These are phyloP conservation scores for Gilbertella persicaria DNA, from an alignment of 371 early-diverging fungal species.

Conservation along the genomic window DNA sequence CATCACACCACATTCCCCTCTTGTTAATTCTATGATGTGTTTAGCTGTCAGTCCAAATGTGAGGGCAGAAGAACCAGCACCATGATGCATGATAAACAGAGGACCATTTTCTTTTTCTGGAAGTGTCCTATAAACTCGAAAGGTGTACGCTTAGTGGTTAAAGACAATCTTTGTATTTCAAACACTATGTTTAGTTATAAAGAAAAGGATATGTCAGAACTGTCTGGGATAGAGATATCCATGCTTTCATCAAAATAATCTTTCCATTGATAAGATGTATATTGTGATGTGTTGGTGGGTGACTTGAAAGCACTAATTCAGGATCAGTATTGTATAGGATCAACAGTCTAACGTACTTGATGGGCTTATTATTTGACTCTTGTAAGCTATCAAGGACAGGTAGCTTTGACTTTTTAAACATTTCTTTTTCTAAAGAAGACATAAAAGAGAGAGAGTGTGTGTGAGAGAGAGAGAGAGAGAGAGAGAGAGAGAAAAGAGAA, in stretches of 20 bases:
- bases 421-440: conserved; percentile 46
- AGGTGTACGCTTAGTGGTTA: conserved; percentile 20
- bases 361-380: conserved; percentile 10
- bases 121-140: conserved; percentile 36
- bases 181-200: neutral
- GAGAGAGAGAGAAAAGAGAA: conserved; percentile 1
- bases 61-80: conserved; percentile 82
- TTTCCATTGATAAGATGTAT: conserved; percentile 34
- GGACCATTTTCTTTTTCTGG: conserved; percentile 46
- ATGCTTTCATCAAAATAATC: conserved; percentile 39
- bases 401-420: conserved; percentile 33
- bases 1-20: conserved; percentile 55
- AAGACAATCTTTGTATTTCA: conserved; percentile 1
- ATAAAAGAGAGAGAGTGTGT: conserved; percentile 12
- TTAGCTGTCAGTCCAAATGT: conserved; percentile 75
- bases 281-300: conserved; percentile 7
- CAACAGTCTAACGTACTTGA: neutral
- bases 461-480: conserved; percentile 5
- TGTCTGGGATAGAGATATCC: conserved; percentile 27
- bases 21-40: conserved; percentile 42
- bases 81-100: conserved; percentile 87
- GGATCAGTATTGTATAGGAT: neutral
- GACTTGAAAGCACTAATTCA: neutral
- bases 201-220: conserved; percentile 41
- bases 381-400: conserved; percentile 20